Conservation (phyloP, 106 monocot species). For the Dendrobium nobile region DNA sequence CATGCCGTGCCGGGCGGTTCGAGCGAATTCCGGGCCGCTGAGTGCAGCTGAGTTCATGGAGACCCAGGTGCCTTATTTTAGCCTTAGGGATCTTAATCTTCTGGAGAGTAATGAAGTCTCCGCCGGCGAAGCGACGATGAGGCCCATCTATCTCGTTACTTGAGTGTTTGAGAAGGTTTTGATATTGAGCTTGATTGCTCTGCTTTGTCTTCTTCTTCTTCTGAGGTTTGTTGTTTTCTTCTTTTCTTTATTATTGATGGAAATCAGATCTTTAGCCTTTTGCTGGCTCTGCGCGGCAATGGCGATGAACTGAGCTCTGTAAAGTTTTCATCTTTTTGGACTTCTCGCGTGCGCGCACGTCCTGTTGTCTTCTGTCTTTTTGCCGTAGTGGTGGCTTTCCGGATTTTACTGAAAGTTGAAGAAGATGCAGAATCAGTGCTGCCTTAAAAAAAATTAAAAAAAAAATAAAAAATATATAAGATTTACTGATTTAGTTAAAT, state of each 20-base stretch:
- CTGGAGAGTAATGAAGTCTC: not conserved
- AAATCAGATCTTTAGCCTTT: not conserved
- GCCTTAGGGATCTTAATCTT: conserved; percentile 27
- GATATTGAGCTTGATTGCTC: not conserved
- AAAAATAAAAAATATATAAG: too few relatives aligned
- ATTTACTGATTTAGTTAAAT: too few relatives aligned
- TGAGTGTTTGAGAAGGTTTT: conserved; percentile 2
- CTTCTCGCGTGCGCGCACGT: not conserved
- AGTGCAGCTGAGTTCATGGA: conserved; percentile 8
- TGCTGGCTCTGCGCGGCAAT: not conserved
- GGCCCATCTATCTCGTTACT: conserved; percentile 54
- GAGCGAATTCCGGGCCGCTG: conserved; percentile 26
- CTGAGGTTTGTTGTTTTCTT: not conserved
- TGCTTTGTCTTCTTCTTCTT: not conserved
- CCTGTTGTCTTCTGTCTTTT: not conserved
- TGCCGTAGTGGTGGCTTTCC: too few relatives aligned
- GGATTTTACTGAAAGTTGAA: too few relatives aligned
- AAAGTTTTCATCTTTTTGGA: not conserved
- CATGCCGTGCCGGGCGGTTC: conserved; percentile 11
- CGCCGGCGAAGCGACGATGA: not conserved
- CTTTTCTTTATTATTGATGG: not conserved
- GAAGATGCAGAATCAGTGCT: too few relatives aligned
- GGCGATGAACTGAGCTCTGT: not conserved
- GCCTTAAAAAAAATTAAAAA: too few relatives aligned
- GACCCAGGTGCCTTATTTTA: conserved; percentile 27